Base-by-base conservation (phyloP, 177 flowering plant species). In the Vitis hybrid region DNA sequence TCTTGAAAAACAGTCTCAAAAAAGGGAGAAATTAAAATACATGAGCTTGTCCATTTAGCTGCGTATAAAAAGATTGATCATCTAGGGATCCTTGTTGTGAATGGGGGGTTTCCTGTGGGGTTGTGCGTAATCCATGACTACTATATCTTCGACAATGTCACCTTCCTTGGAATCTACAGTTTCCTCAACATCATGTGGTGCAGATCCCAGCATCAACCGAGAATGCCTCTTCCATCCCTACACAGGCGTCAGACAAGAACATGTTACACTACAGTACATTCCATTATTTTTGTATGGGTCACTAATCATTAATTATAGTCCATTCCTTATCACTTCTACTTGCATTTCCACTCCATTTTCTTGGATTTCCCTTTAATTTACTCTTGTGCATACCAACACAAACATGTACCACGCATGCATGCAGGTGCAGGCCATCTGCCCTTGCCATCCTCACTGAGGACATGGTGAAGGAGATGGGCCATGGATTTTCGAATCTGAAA, bases 51-150 rank as follows among this genome's bases (percentile, higher is more conserved):
- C 44, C 44, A 38, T 38, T 38, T 38, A 38, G 44, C 6, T 38
- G 44, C 8, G 44, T 38, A 38, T 19, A 38, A 54, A 19, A 13
- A 28, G 8, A 17, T 10, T 22, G 44, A 52, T 59, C 13, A 47
- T 72, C 73, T 82, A 84, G 62, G 83, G 79, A 38, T 81, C 68
- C 65, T 76, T 71, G 73, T 87, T 90, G 76, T 87, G 87, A 78
- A 88, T 90, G 14, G 91, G 94, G 11, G 94, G 87, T 70, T 84
- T 88, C 18, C 81, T 70, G 66, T 84, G 94, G 44, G 94, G 91
- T 61, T 74, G 84, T 24, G 85, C 80, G 55, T 88, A 90, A 77
- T 90, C 89, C 89, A 83, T 87, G 15, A 59, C 81, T 5, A 71
- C 82, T 6, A 75, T 67, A 20, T 81, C 87, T 54, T 75, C 78